phyloP scores from a whole-genome alignment of 2,329 filamentous ascomycete genomes.

The Apiospora aurea region DNA sequence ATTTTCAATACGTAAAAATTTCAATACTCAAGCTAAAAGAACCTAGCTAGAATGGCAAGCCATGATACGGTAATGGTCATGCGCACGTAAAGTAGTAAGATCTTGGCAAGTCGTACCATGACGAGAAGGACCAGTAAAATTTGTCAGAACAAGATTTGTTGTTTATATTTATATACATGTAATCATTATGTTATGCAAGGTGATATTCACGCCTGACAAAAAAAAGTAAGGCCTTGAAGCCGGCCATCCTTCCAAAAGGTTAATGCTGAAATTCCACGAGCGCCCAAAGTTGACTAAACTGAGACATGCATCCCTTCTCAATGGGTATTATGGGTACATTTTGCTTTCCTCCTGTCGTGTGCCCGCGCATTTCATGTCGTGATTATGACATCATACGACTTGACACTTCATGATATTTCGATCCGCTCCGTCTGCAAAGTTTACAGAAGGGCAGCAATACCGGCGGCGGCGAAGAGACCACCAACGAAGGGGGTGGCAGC shows the following conservation, averaged over 20 bases:
- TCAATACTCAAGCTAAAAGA: neutral
- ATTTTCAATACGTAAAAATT: neutral
- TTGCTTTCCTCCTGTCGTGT: neutral
- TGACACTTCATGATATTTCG: neutral
- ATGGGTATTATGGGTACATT: slow-evolving; percentile 18
- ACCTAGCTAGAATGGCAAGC: neutral
- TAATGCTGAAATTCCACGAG: slow-evolving; percentile 12
- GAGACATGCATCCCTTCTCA: neutral
- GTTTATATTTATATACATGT: slow-evolving; percentile 17
- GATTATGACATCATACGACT: slow-evolving; percentile 11
- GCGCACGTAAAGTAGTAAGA: too few species aligned
- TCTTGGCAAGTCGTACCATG: neutral
- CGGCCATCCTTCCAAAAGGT: neutral
- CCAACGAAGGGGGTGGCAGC: slow-evolving; percentile 17
- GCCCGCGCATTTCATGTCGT: neutral
- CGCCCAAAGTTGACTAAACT: neutral
- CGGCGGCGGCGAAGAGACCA: slow-evolving; percentile 18
- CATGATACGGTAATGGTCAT: neutral
- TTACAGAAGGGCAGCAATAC: slow-evolving; percentile 23
- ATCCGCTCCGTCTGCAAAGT: neutral
- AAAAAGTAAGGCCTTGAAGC: neutral
- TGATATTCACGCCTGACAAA: slow-evolving; percentile 14
- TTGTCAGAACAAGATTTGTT: slow-evolving; percentile 16
- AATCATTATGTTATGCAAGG: slow-evolving; percentile 21
- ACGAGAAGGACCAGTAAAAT: neutral